A percentile compares a stretch with the other conserved stretches of the same genome.
Evolutionary conservation across 2,329 filamentous ascomycete genomes (phyloP).

Genomic region (Blumeriella jaapii): DNA sequence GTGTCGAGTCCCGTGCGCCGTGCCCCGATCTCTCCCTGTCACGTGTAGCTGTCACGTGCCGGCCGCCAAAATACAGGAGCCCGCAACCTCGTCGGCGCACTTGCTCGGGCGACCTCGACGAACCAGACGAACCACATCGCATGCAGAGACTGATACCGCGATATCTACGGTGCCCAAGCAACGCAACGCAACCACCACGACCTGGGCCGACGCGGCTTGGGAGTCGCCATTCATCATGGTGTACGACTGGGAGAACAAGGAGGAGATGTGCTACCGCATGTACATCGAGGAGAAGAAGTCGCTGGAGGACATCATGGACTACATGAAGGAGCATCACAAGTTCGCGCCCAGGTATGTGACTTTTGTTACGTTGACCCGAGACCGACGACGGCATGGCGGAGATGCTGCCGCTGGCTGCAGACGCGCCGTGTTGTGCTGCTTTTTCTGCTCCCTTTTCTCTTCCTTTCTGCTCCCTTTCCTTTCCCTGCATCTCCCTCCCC

Average conservation of each 20-base stretch:
- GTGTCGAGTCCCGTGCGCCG: too few relatives aligned
- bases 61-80: too few relatives aligned
- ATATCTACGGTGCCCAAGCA: too few relatives aligned
- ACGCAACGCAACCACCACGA: background rate
- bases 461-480: too few relatives aligned
- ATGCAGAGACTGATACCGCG: too few relatives aligned
- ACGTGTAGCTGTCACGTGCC: too few relatives aligned
- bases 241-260: conserved; percentile 58
- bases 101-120: conserved; percentile 16
- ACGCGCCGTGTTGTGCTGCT: too few relatives aligned
- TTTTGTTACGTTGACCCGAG: too few relatives aligned
- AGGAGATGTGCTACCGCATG: conserved; percentile 53
- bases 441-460: too few relatives aligned
- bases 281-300: conserved; percentile 68
- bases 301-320: conserved; percentile 63
- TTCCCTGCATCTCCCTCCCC: conserved; percentile 25
- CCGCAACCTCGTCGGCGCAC: conserved; percentile 6
- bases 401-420: too few relatives aligned
- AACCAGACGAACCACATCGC: conserved; percentile 10
- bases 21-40: too few relatives aligned
- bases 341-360: conserved; percentile 66
- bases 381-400: too few relatives aligned
- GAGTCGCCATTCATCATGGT: conserved; percentile 26
- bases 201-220: background rate
- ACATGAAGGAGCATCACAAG: conserved; percentile 51